Evolutionary conservation across 2,329 filamentous ascomycete species (phyloP).

Genomic region (Furcasterigmium sp.): DNA sequence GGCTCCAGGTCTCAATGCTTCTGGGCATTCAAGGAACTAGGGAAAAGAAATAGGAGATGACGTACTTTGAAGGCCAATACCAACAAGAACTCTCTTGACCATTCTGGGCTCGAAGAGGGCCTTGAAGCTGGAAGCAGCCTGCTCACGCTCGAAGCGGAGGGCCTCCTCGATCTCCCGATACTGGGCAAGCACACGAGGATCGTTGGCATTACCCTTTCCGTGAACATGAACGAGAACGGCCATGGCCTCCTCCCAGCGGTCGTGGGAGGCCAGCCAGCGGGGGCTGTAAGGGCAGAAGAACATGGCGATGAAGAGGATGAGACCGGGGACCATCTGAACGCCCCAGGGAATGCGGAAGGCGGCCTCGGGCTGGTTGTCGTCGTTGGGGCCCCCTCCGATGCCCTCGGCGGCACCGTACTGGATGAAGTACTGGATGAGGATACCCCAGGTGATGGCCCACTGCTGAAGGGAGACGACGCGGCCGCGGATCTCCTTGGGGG

Average conservation of each 20-base stretch:
- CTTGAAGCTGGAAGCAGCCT: slow-evolving; percentile 40
- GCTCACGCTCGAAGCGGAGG: slow-evolving; percentile 47
- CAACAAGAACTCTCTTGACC: slow-evolving; percentile 50
- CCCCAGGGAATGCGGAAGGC: slow-evolving; percentile 60
- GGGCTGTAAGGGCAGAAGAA: slow-evolving; percentile 61
- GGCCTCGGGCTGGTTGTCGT: slow-evolving; percentile 42
- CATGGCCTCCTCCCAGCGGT: slow-evolving; percentile 61
- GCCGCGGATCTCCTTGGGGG: slow-evolving; percentile 50
- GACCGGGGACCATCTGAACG: slow-evolving; percentile 51
- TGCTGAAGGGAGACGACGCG: slow-evolving; percentile 58
- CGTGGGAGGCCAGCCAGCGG: slow-evolving; percentile 64
- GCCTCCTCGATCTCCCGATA: slow-evolving; percentile 56
- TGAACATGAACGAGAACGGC: slow-evolving; percentile 54
- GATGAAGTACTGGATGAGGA: slow-evolving; percentile 62
- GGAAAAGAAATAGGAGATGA: too few relatives aligned
- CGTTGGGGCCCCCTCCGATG: slow-evolving; percentile 42
- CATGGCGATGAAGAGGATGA: slow-evolving; percentile 48
- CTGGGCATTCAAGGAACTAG: too few relatives aligned
- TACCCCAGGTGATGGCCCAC: slow-evolving; percentile 68
- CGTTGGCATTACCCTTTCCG: slow-evolving; percentile 47
- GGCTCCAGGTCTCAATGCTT: too few relatives aligned
- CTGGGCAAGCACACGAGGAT: slow-evolving; percentile 58
- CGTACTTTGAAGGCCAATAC: slow-evolving; percentile 47
- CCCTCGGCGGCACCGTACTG: slow-evolving; percentile 56
- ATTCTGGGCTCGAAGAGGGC: slow-evolving; percentile 46